Evolutionary conservation across 2,329 filamentous ascomycete genomes (phyloP), one percentile per base, ranked within the genome.

Genomic region (Helotiales sp.): DNA sequence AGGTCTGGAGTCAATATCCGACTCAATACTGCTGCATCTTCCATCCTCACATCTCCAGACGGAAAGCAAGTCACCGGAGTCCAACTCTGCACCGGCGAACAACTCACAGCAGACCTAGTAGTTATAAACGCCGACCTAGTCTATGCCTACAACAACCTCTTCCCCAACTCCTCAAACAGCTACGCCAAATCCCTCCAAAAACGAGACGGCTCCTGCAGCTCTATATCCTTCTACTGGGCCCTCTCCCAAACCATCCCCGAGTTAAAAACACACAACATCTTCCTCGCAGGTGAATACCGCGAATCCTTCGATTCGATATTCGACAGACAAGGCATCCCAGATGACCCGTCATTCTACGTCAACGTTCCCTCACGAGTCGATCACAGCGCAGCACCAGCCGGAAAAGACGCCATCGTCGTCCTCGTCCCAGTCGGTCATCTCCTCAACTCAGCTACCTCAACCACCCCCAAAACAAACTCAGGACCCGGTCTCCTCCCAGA

Each of bases 301-400:
- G 88, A 91, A 72, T 89, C 85, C n/a, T 93, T 93, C 74, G 90
- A 93, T 77, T 85, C 86, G 66, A 93, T 93, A 67, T 93, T 93
- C 82, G 87, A 90, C 70, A 80, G 86, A 32, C 88, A 92, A 67
- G 79, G 84, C 2, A 86, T 93, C 8, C 91, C 91, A 1, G 77
- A 83, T 1, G 83, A 92, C 66, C 91, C 91, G 0, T 90, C 86
- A 64, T 93, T 93, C 81, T 93, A 93, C 78, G 86, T 93, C 78
- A 92, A 93, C 75, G 90, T 93, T 0, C 91, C 91, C 0, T 90
- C 86, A 55, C 84, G 90, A 13, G 84, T 92, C 7, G 91, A 93
- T 70, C 80, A 87, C 0, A 84, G 84, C 0, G 91, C 91, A 0
- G 90, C 91, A 0, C 91, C 91, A 0, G 77, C 82, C 2, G 87